Conservation (phyloP, 1,284 basidiomycete species). For the Lentinula novae-zelandiae region DNA sequence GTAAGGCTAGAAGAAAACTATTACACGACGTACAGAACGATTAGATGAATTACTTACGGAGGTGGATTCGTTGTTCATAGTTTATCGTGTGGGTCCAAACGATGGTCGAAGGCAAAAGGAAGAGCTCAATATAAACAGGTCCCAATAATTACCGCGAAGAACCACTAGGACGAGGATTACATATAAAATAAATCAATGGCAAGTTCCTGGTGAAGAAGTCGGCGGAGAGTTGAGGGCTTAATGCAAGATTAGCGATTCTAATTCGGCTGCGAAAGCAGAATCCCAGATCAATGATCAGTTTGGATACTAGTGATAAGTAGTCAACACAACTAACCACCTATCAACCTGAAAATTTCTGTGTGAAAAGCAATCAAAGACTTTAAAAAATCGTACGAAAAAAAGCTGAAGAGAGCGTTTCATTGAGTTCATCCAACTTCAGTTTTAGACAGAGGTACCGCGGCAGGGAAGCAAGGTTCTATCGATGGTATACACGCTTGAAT, state of each 20-base stretch:
- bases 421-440: neutral
- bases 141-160: neutral
- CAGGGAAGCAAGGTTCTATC: neutral
- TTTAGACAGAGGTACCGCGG: neutral
- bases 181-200: constrained; percentile 6
- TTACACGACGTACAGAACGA: neutral
- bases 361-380: neutral
- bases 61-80: neutral
- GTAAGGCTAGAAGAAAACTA: neutral
- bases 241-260: neutral
- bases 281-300: neutral
- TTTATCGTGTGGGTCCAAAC: neutral
- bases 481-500: neutral
- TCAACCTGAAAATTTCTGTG: too few species aligned
- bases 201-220: constrained; percentile 8
- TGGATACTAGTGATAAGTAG: too few species aligned
- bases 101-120: neutral
- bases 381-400: neutral
- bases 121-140: neutral
- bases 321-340: too few species aligned
- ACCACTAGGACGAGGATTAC: neutral
- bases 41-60: neutral
- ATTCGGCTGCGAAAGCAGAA: neutral
- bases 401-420: neutral
- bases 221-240: neutral